Evolutionary conservation across 2,329 filamentous ascomycete species (phyloP).

Genomic region (Xylaria arbuscula): DNA sequence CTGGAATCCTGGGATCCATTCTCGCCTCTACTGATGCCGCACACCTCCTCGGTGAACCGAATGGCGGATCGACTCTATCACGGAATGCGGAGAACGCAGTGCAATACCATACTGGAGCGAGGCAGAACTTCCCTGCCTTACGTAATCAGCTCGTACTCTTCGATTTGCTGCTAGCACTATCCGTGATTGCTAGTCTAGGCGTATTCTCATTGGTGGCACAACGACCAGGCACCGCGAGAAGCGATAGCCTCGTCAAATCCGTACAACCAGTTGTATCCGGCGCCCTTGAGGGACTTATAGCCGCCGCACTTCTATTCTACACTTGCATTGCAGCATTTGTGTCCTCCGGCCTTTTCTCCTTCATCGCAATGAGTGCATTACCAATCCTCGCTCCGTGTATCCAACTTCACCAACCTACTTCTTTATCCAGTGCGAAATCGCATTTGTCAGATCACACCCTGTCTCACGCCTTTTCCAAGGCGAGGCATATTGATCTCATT

Average conservation of each 20-base stretch:
- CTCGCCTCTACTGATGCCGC: not conserved
- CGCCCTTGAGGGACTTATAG: not conserved
- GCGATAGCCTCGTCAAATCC: constrained; percentile 1
- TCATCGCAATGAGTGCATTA: constrained; percentile 9
- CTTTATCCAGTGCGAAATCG: not conserved
- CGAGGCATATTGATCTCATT: not conserved
- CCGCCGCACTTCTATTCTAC: constrained; percentile 20
- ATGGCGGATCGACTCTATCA: not conserved
- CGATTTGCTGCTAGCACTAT: not conserved
- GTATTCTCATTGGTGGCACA: not conserved
- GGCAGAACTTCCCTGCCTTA: not conserved
- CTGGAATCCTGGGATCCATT: too few relatives aligned
- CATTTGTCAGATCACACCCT: not conserved
- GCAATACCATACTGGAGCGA: not conserved
- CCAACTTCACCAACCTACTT: not conserved
- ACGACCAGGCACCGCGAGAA: not conserved
- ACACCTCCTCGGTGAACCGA: not conserved
- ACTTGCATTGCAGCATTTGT: not conserved
- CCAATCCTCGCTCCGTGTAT: not conserved
- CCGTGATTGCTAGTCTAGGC: not conserved
- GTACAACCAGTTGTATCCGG: not conserved
- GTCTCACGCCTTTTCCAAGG: not conserved
- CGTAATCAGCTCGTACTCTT: not conserved
- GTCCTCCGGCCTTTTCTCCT: not conserved
- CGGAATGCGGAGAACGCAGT: not conserved